These are phyloP conservation scores for Stephanodiscus triporus DNA, from an alignment of 108 stramenopile genomes.

Conservation along the genomic window DNA sequence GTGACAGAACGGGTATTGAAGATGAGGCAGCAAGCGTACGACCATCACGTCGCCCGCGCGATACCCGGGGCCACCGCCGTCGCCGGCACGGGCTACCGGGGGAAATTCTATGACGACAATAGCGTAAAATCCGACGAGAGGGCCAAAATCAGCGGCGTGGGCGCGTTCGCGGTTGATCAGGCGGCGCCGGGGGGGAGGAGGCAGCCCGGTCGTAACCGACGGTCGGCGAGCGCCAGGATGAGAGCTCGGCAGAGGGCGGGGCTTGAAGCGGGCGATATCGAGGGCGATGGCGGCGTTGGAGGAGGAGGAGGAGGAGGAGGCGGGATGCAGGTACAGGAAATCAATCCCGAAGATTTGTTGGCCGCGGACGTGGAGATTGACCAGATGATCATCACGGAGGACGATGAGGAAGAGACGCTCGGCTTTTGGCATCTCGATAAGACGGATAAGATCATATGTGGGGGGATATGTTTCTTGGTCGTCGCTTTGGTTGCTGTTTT, in stretches of 20 bases:
- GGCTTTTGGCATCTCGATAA: constrained; percentile 50
- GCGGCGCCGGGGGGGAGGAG: constrained; percentile 40
- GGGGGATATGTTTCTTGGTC: constrained; percentile 33
- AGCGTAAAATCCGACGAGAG: constrained; percentile 38
- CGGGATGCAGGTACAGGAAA: not conserved
- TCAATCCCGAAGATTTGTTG: constrained; percentile 35
- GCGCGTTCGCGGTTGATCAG: constrained; percentile 46
- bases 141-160: constrained; percentile 26
- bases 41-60: not conserved
- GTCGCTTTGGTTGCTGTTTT: constrained; percentile 40
- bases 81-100: constrained; percentile 3
- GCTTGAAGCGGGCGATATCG: constrained; percentile 14
- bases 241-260: constrained; percentile 38
- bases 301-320: not conserved
- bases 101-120: constrained; percentile 1
- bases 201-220: constrained; percentile 26
- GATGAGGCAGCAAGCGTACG: no score
- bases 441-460: constrained; percentile 46
- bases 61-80: constrained; percentile 11
- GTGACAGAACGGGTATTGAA: no score
- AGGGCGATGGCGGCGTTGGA: not conserved
- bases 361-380: constrained; percentile 27
- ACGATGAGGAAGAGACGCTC: constrained; percentile 17
- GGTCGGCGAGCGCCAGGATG: constrained; percentile 26
- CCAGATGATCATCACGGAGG: constrained; percentile 34